Evolutionary conservation across 164 flowering plant species (phyloP).

Genomic region (Vitis vinifera): DNA sequence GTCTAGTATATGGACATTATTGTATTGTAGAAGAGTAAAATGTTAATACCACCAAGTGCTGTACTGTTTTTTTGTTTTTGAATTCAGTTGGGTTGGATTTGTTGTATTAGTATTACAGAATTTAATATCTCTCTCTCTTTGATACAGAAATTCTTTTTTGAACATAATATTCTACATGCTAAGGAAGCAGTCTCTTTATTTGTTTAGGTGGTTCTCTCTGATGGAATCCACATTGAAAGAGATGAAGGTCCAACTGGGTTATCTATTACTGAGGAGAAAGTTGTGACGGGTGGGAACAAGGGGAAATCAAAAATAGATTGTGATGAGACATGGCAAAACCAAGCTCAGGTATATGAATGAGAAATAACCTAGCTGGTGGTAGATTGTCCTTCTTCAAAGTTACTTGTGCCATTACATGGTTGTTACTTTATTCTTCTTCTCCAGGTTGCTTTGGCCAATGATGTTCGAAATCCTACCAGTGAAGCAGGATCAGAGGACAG

Average conservation of each 20-base stretch:
- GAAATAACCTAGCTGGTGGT: background rate
- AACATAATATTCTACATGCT: background rate
- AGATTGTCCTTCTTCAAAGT: background rate
- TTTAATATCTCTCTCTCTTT: too few species aligned
- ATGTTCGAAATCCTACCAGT: slow-evolving; percentile 12
- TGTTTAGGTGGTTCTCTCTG: background rate
- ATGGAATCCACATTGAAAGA: slow-evolving; percentile 1
- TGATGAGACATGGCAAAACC: background rate
- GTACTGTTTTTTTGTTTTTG: too few species aligned
- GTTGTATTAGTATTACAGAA: background rate
- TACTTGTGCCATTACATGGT: background rate
- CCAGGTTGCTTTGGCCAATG: slow-evolving; percentile 22
- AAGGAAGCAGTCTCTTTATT: background rate
- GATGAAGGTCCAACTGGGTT: background rate
- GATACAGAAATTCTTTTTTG: too few species aligned
- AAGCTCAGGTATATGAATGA: background rate
- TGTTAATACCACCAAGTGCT: too few species aligned
- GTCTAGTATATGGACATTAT: too few species aligned
- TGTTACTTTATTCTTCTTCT: background rate
- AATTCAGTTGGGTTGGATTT: background rate
- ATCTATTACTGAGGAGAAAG: background rate
- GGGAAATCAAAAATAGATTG: slow-evolving; percentile 8
- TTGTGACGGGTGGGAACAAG: background rate
- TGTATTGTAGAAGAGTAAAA: too few species aligned
- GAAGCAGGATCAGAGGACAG: slow-evolving; percentile 14